A percentile compares a stretch with the other conserved stretches of the same genome.
Evolutionary conservation across 192 early-diverging fungal genomes (phyloP).

Genomic region (Gaertneriomyces sp.): DNA sequence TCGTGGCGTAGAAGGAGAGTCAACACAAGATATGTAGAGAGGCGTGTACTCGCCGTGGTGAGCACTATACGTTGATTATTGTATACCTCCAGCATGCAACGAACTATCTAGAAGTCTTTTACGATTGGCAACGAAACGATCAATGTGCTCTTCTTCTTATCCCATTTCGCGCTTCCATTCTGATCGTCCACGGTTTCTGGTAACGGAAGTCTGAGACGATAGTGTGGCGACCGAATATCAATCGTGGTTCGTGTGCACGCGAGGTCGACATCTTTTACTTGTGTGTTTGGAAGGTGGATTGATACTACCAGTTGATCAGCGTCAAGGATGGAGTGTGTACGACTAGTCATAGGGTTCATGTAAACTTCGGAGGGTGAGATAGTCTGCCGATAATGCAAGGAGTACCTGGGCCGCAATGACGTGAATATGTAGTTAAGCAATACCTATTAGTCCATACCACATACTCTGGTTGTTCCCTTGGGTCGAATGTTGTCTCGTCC

Average conservation of each 20-base stretch:
- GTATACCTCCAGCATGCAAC: no score
- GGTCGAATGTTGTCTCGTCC: background rate
- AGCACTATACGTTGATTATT: no score
- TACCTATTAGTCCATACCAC: background rate
- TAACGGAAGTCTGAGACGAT: conserved; percentile 12
- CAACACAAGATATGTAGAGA: no score
- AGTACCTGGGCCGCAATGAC: conserved; percentile 4
- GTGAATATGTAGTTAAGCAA: background rate
- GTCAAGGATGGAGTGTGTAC: conserved; percentile 6
- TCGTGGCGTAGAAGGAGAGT: no score
- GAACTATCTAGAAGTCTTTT: background rate
- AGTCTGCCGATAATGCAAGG: conserved; percentile 9
- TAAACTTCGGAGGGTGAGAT: conserved; percentile 15
- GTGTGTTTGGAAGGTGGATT: conserved; percentile 4
- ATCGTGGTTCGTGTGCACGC: background rate
- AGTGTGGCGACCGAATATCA: conserved; percentile 10
- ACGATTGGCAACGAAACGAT: conserved; percentile 12
- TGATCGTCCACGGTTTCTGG: conserved; percentile 7
- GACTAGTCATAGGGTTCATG: background rate
- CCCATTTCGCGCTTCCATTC: conserved; percentile 14
- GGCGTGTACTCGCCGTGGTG: no score
- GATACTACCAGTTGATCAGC: conserved; percentile 6
- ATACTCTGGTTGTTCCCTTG: conserved; percentile 3
- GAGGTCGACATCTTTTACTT: conserved; percentile 11
- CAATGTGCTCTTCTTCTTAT: background rate